These are phyloP conservation scores for Monosporozyma siamensis DNA, from an alignment of 805 yeast genomes.

Conservation along the genomic window DNA sequence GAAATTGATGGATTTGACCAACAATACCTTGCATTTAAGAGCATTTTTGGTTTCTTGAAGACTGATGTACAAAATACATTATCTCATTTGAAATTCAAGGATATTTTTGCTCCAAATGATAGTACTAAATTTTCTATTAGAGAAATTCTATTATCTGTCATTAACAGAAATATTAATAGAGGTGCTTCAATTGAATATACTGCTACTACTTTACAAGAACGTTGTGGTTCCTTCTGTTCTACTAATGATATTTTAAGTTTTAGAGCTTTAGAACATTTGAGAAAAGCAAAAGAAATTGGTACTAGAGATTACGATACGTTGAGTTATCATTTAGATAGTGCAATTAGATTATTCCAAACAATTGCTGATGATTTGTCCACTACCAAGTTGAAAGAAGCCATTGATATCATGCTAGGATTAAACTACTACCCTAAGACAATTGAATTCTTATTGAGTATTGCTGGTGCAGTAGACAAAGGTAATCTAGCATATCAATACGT, in stretches of 20 bases:
- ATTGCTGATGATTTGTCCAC: conserved; percentile 69
- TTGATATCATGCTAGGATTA: conserved; percentile 64
- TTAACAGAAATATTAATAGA: conserved; percentile 75
- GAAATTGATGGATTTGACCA: conserved; percentile 31
- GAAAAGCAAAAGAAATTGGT: conserved; percentile 73
- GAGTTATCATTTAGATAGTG: conserved; percentile 56
- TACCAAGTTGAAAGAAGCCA: conserved; percentile 75
- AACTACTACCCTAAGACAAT: conserved; percentile 81
- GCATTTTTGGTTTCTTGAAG: conserved; percentile 60
- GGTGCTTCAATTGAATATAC: conserved; percentile 92
- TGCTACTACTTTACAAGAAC: conserved; percentile 78
- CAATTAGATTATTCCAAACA: conserved; percentile 67
- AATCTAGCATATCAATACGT: conserved; percentile 50
- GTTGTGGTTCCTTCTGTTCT: conserved; percentile 92
- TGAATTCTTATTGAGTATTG: conserved; percentile 68
- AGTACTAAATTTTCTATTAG: conserved; percentile 51
- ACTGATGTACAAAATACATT: conserved; percentile 60
- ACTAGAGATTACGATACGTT: conserved; percentile 61
- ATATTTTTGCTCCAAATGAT: conserved; percentile 63
- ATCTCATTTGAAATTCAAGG: conserved; percentile 58
- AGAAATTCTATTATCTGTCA: conserved; percentile 80
- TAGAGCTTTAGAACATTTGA: conserved; percentile 86
- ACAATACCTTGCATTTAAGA: conserved; percentile 41
- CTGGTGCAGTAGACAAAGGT: conserved; percentile 56
- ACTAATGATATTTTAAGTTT: conserved; percentile 87